These are phyloP conservation scores for Pseudopithomyces maydicus DNA, from an alignment of 2,329 filamentous ascomycete species.

Conservation along the genomic window DNA sequence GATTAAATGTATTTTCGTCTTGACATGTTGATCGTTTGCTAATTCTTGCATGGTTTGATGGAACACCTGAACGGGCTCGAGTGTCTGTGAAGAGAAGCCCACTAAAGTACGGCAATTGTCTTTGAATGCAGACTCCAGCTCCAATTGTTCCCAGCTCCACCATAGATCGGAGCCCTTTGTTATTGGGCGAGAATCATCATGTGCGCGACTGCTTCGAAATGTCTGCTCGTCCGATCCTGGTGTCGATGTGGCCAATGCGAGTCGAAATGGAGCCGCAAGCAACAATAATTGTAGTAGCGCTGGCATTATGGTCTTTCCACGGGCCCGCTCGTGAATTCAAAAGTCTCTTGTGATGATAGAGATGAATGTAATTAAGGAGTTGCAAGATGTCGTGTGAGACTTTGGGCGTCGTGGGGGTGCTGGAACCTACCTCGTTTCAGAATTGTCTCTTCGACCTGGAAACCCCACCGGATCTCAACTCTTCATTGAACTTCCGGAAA, in stretches of 20 bases:
- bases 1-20: conserved; percentile 18
- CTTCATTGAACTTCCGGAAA: neutral
- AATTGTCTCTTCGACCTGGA: neutral
- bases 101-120: conserved; percentile 14
- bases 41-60: conserved; percentile 12
- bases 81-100: conserved; percentile 21
- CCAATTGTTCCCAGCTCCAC: conserved; percentile 5
- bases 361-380: too few species aligned
- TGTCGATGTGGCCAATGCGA: too few species aligned
- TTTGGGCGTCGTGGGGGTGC: conserved; percentile 6
- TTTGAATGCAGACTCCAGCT: conserved; percentile 12
- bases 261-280: too few species aligned
- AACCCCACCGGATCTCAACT: too few species aligned
- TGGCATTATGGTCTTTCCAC: too few species aligned
- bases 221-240: too few species aligned
- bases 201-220: too few species aligned
- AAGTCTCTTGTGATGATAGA: too few species aligned
- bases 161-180: neutral
- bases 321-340: too few species aligned
- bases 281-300: too few species aligned
- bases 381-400: too few species aligned
- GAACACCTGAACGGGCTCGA: conserved; percentile 16
- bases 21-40: conserved; percentile 4
- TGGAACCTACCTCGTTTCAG: conserved; percentile 23
- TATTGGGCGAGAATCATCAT: too few species aligned